Evolutionary conservation across 768 basidiomycete genomes (phyloP).

Genomic region (Coprinopsis strossmayeri): DNA sequence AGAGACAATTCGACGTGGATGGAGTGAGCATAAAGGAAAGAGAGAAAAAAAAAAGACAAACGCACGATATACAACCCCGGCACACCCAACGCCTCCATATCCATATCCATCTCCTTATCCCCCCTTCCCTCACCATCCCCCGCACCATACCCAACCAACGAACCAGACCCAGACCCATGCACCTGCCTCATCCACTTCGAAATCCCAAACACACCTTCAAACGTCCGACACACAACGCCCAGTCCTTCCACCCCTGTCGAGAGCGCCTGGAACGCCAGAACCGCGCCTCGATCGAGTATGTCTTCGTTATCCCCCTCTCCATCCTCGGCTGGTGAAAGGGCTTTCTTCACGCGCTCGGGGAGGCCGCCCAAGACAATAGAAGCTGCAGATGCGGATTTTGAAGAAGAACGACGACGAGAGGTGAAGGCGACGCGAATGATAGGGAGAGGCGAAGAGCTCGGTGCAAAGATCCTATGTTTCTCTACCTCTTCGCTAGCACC

Average conservation of each 20-base stretch:
- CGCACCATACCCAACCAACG: too few species aligned
- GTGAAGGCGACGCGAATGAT: slow-evolving; percentile 23
- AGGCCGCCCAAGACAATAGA: slow-evolving; percentile 4
- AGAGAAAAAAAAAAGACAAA: too few species aligned
- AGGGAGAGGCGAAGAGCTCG: slow-evolving; percentile 74
- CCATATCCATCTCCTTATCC: not conserved
- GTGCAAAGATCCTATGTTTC: slow-evolving; percentile 60
- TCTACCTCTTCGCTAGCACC: slow-evolving; percentile 23
- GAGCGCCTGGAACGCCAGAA: slow-evolving; percentile 54
- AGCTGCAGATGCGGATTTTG: too few species aligned
- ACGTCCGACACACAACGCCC: slow-evolving; percentile 52
- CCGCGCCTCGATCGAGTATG: too few species aligned
- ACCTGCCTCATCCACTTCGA: too few species aligned
- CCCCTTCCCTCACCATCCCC: slow-evolving; percentile 8
- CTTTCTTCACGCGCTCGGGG: not conserved
- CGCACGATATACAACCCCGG: slow-evolving; percentile 37
- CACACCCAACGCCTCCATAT: too few species aligned
- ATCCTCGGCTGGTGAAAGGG: not conserved
- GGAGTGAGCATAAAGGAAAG: slow-evolving; percentile 35
- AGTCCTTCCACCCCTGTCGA: slow-evolving; percentile 61
- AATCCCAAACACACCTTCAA: slow-evolving; percentile 57
- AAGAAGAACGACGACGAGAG: not conserved
- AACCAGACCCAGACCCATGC: too few species aligned
- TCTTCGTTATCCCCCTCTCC: not conserved
- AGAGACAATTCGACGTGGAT: slow-evolving; percentile 10